These are phyloP conservation scores for Fusarium pseudocircinatum DNA, from an alignment of 2,329 filamentous ascomycete genomes.

Conservation along the genomic window DNA sequence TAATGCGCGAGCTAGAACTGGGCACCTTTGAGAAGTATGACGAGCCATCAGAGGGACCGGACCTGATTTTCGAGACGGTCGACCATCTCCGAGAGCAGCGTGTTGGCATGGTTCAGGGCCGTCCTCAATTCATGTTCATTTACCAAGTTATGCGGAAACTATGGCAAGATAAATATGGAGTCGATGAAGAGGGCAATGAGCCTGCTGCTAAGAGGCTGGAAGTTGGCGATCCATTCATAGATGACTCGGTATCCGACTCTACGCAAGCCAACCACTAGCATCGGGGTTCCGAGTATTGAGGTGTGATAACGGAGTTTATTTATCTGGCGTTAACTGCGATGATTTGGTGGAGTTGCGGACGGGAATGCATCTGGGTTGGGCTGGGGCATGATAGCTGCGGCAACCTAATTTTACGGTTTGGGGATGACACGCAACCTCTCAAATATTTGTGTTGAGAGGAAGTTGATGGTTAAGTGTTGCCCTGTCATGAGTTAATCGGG, in stretches of 20 bases:
- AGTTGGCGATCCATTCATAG: slow-evolving; percentile 56
- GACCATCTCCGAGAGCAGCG: slow-evolving; percentile 85
- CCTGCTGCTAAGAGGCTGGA: slow-evolving; percentile 65
- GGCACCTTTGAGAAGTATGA: slow-evolving; percentile 70
- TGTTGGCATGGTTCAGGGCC: slow-evolving; percentile 94
- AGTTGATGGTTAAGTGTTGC: background rate
- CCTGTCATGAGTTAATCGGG: slow-evolving; percentile 8
- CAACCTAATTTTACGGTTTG: slow-evolving; percentile 5
- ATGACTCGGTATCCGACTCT: slow-evolving; percentile 31
- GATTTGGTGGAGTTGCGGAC: slow-evolving; percentile 6
- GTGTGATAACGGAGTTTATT: background rate
- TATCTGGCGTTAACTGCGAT: slow-evolving; percentile 12
- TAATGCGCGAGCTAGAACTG: slow-evolving; percentile 81
- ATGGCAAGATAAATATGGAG: slow-evolving; percentile 73
- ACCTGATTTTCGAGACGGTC: slow-evolving; percentile 82
- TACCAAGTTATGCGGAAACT: slow-evolving; percentile 84
- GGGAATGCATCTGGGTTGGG: background rate
- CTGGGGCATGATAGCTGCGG: slow-evolving; percentile 10
- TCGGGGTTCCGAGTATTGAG: slow-evolving; percentile 15
- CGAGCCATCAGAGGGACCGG: slow-evolving; percentile 50
- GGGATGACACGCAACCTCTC: background rate
- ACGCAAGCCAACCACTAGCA: slow-evolving; percentile 1
- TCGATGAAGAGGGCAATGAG: slow-evolving; percentile 51
- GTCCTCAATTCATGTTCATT: slow-evolving; percentile 84
- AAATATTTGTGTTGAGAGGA: slow-evolving; percentile 2